phyloP scores from a whole-genome alignment of 495 filamentous ascomycete species.

The Penicillium simplicissimum region DNA sequence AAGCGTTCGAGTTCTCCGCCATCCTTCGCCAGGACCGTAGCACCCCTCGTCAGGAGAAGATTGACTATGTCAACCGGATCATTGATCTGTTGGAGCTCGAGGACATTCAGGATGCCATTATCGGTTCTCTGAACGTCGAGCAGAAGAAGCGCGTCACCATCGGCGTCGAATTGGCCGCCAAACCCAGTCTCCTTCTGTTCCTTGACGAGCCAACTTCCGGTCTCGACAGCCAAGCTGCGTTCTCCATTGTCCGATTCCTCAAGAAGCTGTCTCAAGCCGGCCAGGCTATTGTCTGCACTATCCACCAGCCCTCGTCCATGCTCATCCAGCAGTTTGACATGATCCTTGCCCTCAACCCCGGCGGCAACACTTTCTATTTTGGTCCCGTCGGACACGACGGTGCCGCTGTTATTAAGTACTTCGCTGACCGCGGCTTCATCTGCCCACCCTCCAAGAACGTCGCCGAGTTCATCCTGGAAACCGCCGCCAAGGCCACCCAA shows the following conservation, averaged over 20 bases:
- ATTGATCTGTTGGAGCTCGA: conserved; percentile 59
- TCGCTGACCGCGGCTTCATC: conserved; percentile 58
- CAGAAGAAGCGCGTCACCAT: conserved; percentile 80
- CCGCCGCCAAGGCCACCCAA: conserved; percentile 61
- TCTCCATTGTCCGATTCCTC: conserved; percentile 79
- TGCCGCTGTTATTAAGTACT: conserved; percentile 63
- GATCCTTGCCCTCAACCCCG: conserved; percentile 68
- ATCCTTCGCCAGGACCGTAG: conserved; percentile 59
- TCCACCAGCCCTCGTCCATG: conserved; percentile 74
- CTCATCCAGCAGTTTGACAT: conserved; percentile 77
- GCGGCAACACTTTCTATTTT: conserved; percentile 74
- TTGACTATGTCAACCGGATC: conserved; percentile 63
- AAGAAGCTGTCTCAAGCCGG: conserved; percentile 78
- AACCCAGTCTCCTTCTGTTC: conserved; percentile 78
- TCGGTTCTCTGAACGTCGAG: conserved; percentile 61
- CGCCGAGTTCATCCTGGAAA: conserved; percentile 85
- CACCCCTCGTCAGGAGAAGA: conserved; percentile 53
- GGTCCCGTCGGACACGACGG: conserved; percentile 69
- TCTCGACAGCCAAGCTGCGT: conserved; percentile 82
- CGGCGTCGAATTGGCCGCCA: conserved; percentile 87
- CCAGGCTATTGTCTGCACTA: conserved; percentile 78
- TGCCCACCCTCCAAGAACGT: conserved; percentile 70
- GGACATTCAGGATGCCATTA: conserved; percentile 56
- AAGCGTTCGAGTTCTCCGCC: conserved; percentile 68
- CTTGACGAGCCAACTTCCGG: conserved; percentile 82